Percentiles rank a stretch among this genome's conserved stretches.
Evolutionary conservation across 2,329 filamentous ascomycete genomes (phyloP).

Genomic region (Lecanoromycetidae sp.): DNA sequence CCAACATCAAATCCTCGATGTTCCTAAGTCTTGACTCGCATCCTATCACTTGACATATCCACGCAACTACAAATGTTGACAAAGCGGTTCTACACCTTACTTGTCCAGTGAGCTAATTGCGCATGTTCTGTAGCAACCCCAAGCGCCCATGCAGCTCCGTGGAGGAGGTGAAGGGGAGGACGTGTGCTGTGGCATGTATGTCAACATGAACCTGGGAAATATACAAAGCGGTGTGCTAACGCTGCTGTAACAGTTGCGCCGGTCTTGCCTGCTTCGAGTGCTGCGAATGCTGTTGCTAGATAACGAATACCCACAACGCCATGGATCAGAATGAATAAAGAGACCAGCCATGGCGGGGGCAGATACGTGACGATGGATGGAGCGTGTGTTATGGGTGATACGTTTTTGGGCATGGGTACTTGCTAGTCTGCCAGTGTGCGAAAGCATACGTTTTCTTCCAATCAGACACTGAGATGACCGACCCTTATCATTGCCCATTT

Average conservation of each 20-base stretch:
- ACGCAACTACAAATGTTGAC: too few species aligned
- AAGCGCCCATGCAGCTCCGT: conserved; percentile 16
- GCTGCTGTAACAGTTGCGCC: conserved; percentile 14
- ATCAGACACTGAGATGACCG: too few species aligned
- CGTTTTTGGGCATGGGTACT: too few species aligned
- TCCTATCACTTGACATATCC: conserved; percentile 2
- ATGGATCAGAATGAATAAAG: not conserved
- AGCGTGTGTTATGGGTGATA: too few species aligned
- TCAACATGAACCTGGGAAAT: not conserved
- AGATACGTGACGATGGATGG: too few species aligned
- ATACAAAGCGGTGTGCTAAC: not conserved
- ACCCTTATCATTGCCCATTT: too few species aligned
- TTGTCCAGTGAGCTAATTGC: conserved; percentile 1
- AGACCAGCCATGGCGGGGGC: not conserved
- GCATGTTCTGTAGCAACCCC: conserved; percentile 7
- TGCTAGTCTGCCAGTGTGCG: too few species aligned
- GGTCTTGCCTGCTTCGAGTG: conserved; percentile 21
- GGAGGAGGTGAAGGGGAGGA: conserved; percentile 20
- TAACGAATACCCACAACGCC: not conserved
- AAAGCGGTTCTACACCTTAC: not conserved
- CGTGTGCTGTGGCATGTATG: conserved; percentile 20
- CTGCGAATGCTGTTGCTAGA: conserved; percentile 20
- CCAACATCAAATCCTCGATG: not conserved
- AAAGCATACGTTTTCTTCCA: too few species aligned
- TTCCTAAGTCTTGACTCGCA: not conserved